Evolutionary conservation across 345 rosid genomes (phyloP).

Genomic region (Dimocarpus longan): DNA sequence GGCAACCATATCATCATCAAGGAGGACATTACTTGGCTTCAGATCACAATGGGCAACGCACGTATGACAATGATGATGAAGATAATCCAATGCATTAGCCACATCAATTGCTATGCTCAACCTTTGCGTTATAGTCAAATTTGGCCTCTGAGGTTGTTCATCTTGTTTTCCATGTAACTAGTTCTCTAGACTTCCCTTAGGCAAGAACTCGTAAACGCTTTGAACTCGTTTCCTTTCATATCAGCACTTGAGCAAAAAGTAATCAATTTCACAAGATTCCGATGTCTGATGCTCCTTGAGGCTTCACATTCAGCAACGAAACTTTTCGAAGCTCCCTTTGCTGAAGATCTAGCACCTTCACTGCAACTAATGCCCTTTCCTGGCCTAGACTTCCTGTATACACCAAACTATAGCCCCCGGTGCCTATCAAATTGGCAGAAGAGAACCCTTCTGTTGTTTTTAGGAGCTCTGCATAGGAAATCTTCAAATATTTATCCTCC

Average conservation of each 20-base stretch:
- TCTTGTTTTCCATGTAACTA: neutral
- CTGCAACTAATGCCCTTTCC: conserved; percentile 14
- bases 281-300: conserved; percentile 19
- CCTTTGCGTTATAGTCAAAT: neutral
- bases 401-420: conserved; percentile 39
- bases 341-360: conserved; percentile 25
- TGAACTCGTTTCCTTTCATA: conserved; percentile 11
- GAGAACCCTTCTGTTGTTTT: conserved; percentile 41
- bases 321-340: conserved; percentile 18
- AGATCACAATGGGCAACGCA: conserved; percentile 17
- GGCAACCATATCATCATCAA: conserved; percentile 9
- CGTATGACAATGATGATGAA: conserved; percentile 7
- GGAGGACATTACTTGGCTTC: conserved; percentile 17
- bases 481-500: conserved; percentile 15
- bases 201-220: conserved; percentile 22
- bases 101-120: conserved; percentile 18
- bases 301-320: conserved; percentile 18
- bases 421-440: conserved; percentile 28
- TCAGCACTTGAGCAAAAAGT: conserved; percentile 15
- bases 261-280: conserved; percentile 20
- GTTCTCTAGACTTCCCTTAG: conserved; percentile 15
- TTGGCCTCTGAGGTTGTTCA: neutral
- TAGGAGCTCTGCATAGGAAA: conserved; percentile 32
- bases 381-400: conserved; percentile 31
- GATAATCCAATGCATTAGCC: conserved; percentile 16